Evolutionary conservation across 1,284 basidiomycete species (phyloP), one percentile per base, ranked within the genome.

Genomic region (Microbotryomycetes sp.): DNA sequence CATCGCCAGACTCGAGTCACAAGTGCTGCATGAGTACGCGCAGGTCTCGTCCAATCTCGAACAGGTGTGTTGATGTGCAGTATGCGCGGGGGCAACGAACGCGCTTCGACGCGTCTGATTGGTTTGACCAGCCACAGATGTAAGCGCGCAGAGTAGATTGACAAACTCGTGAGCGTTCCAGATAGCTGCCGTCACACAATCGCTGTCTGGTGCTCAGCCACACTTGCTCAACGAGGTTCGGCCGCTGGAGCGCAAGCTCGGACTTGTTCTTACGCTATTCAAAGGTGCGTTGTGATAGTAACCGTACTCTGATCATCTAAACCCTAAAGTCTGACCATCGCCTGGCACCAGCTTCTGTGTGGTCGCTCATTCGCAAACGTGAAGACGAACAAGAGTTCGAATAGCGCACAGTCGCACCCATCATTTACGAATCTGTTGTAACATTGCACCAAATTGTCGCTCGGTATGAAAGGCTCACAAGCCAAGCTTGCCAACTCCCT

Each of bases 231-330:
- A 81, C 47, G 85, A 87, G 59, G 75, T 98, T 46, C 81, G 93
- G 46, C 81, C 85, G 1, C 78, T 97, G 49, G 94, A 97, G 75
- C 84, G 88, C 73, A 96, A 96, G 76, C 93, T 97, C 88, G 91
- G 90, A 5, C 80, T 98, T 45, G 90, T 94, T 0, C 77, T 93
- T 71, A 94, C 91, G 0, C 75, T 93, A 45, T 71, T 68, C 68
- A 68, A 70, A 55, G 76, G 91, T 89, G 70, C 67, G 82, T 79
- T 24, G 28, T 21, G 41, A n/a, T n/a, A 26, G 5, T n/a, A 18
- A 45, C 13, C 24, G 16, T n/a, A 16, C 16, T 31, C 18, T 27
- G 59, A 11, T 18, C 41, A 52, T 54, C 49, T 16, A 29, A 53
- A 55, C 23, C 50, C 57, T 46, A 52, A 69, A 60, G 60, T n/a